Base-by-base conservation (phyloP, 2,329 filamentous ascomycete species). In the Phialophora expanda region DNA sequence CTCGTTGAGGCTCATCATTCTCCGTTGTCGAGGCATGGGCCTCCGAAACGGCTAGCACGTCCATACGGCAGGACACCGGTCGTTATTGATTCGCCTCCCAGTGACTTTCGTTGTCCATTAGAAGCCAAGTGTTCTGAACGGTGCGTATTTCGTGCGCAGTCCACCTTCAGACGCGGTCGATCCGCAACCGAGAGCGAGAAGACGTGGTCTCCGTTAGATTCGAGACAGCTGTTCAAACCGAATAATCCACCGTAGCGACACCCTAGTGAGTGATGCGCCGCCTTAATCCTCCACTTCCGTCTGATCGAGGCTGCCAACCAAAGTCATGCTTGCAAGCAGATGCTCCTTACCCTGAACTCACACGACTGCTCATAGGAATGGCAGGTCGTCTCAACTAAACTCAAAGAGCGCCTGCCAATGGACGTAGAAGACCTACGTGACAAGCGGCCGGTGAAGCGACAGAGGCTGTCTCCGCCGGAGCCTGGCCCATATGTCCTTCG, bases 401-500 rank as follows among this genome's bases (percentile, higher is more conserved):
- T 22, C 22, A 53, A 4, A 6, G 48, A 28, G 38, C 5, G 14
- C 14, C 14, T 20, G 17, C 20, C 26, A 32, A 68, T 68, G 62
- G 51, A 61, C 12, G 41, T 24, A 14, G 12, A 56, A 26, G 22
- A 48, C 24, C 48, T 32, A 4, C 7, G 48, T 30, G 62, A 55
- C 17, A 24, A 24, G 30, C 62, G 66, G 34, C 66, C 66, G 53
- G 34, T 78, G 73, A 79, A 83, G 77, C 78, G 78, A 75, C 80
- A 78, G 73, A 76, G 78, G 69, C 73, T 79, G 70, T 76, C 74
- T 68, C 75, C 76, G 68, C 78, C 77, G 24, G 78, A 78, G 66
- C 80, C 78, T 44, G 74, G 77, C 55, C 78, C 80, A 11, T 82
- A 82, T 72, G 76, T 82, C 38, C 75, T 82, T 38, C 75, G 77